Evolutionary conservation across 139 green algal species (phyloP), one percentile per base, ranked within the genome.

Genomic region (Chlamydomonas incerta): DNA sequence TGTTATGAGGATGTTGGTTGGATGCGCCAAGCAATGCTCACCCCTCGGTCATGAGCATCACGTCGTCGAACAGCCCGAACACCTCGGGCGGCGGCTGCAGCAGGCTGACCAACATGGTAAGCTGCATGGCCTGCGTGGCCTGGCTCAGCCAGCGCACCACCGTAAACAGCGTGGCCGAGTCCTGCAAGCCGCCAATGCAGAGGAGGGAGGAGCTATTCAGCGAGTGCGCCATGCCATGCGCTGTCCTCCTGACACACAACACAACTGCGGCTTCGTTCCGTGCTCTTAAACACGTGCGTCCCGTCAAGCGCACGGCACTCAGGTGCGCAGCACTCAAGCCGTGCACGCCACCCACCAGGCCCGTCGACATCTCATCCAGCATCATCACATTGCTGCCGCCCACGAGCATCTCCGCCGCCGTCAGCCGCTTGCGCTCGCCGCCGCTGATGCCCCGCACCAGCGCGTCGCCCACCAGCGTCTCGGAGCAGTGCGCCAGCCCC

Each of bases 1-100:
- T n/a, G n/a, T n/a, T n/a, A n/a, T n/a, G n/a, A n/a, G n/a, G n/a
- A n/a, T n/a, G n/a, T n/a, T n/a, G n/a, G n/a, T n/a, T n/a, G n/a
- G n/a, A n/a, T n/a, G n/a, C n/a, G n/a, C n/a, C n/a, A n/a, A n/a
- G n/a, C n/a, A n/a, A n/a, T n/a, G 15, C 74, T 70, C 74, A 83
- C 52, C 94, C 94, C 82, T 93, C 87, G 2, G 82, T 68, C 46
- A 95, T 52, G 14, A 95, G 87, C 62, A 95, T 75, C 62, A 95
- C 84, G 76, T 95, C 92, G 66, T 95, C 92, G 72, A 94, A 95
- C 20, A 95, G 88, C 20, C 91, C 85, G 69, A 90, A 95, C 62
- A 90, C 83, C 83, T 98, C 96, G 29, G 95, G 96, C 0, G 93
- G 85, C 8, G 96, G 96, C 92, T 98, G 96, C 83, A 98, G 93